These are phyloP conservation scores for Boletus rex-veris DNA, from an alignment of 768 basidiomycete species.

Conservation along the genomic window DNA sequence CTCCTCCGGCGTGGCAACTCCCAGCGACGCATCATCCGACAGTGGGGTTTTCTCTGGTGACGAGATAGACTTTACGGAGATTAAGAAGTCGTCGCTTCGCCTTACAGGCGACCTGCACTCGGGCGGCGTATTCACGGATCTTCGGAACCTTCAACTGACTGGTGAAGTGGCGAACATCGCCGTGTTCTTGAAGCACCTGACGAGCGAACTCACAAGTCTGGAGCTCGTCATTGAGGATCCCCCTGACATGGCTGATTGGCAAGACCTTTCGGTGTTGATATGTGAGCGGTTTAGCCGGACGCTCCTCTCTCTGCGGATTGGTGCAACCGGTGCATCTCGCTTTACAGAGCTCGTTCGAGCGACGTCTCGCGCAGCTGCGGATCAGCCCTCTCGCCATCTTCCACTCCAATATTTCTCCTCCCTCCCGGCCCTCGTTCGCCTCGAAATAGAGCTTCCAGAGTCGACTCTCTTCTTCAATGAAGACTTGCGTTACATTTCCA, in stretches of 20 bases:
- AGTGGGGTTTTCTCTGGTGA: constrained; percentile 77
- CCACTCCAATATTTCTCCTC: constrained; percentile 55
- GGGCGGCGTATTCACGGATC: constrained; percentile 52
- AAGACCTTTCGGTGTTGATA: constrained; percentile 60
- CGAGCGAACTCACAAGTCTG: constrained; percentile 59
- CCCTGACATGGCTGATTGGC: constrained; percentile 72
- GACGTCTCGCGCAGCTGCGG: constrained; percentile 53
- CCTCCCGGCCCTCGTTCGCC: constrained; percentile 53
- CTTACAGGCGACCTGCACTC: constrained; percentile 59
- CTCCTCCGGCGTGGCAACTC: constrained; percentile 67
- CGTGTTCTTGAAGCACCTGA: constrained; percentile 67
- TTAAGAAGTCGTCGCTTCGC: constrained; percentile 65
- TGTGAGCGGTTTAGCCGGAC: constrained; percentile 59
- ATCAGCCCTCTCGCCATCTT: constrained; percentile 56
- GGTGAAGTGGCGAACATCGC: constrained; percentile 69
- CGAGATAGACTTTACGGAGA: constrained; percentile 72
- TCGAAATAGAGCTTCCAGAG: constrained; percentile 78
- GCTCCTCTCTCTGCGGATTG: constrained; percentile 57
- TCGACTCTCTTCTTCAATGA: constrained; percentile 60
- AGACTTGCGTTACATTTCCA: constrained; percentile 57
- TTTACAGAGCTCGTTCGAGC: constrained; percentile 81
- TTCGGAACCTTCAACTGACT: constrained; percentile 62
- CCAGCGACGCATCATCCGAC: constrained; percentile 67
- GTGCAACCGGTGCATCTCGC: constrained; percentile 66
- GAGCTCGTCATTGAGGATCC: constrained; percentile 81